These are phyloP conservation scores for Pleurotus tuoliensis DNA, from an alignment of 768 basidiomycete genomes.

Conservation along the genomic window DNA sequence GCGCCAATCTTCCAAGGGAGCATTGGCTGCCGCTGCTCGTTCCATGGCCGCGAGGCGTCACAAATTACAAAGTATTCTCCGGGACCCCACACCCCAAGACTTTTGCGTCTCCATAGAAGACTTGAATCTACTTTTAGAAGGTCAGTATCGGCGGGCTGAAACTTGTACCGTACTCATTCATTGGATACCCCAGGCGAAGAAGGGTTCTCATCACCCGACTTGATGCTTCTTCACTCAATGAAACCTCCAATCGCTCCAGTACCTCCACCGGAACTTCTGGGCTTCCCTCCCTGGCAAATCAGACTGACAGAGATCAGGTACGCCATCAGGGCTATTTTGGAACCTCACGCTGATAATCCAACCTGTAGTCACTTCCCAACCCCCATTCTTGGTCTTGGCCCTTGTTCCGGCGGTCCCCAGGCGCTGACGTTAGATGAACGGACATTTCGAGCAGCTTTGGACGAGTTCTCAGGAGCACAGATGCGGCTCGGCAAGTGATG, in stretches of 20 bases:
- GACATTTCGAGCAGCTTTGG: slow-evolving; percentile 66
- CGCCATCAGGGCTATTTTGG: slow-evolving; percentile 18
- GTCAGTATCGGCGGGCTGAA: slow-evolving; percentile 25
- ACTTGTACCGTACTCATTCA: too few species aligned
- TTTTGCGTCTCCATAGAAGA: slow-evolving; percentile 40
- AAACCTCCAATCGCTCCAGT: slow-evolving; percentile 29
- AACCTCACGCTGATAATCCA: too few species aligned
- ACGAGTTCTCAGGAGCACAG: slow-evolving; percentile 69
- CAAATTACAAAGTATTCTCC: slow-evolving; percentile 16
- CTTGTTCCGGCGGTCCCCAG: slow-evolving; percentile 6
- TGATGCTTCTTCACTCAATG: slow-evolving; percentile 70
- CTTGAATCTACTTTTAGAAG: slow-evolving; percentile 54
- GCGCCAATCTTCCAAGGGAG: slow-evolving; percentile 58
- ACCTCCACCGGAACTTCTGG: slow-evolving; percentile 60
- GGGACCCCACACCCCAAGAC: slow-evolving; percentile 14
- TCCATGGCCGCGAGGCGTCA: slow-evolving; percentile 33
- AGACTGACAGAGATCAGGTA: slow-evolving; percentile 78
- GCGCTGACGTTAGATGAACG: slow-evolving; percentile 38
- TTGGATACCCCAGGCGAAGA: slow-evolving; percentile 33
- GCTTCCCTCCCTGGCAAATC: slow-evolving; percentile 87
- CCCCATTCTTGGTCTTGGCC: background rate
- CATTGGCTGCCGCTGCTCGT: slow-evolving; percentile 53
- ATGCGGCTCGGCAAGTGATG: slow-evolving; percentile 75
- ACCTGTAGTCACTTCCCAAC: too few species aligned
- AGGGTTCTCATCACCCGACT: slow-evolving; percentile 65